Percentiles rank a stretch among this genome's conserved stretches.
Conservation (phyloP, 1,284 basidiomycete genomes). For the Apiotrichum laibachii region DNA sequence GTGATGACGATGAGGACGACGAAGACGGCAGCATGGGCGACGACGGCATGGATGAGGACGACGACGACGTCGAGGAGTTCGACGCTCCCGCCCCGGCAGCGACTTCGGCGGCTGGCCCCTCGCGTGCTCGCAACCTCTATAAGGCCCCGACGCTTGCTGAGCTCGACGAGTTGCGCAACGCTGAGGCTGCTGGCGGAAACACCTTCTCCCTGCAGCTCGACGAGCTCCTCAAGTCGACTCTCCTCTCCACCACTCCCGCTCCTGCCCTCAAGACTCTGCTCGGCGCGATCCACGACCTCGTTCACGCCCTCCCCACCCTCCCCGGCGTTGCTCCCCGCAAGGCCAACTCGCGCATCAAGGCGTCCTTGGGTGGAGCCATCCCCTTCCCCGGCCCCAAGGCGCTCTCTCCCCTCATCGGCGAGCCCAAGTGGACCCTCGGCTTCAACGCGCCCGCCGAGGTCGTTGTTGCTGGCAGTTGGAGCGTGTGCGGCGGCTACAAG, state of each 20-base stretch:
- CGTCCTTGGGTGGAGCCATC: conserved; percentile 51
- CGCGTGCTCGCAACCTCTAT: conserved; percentile 46
- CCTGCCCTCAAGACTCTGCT: conserved; percentile 65
- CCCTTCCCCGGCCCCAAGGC: conserved; percentile 58
- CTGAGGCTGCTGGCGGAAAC: conserved; percentile 36
- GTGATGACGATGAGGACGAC: conserved; percentile 24
- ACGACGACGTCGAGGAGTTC: conserved; percentile 38
- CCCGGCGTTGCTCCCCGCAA: conserved; percentile 61
- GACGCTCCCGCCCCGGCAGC: conserved; percentile 32
- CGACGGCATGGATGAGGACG: conserved; percentile 40
- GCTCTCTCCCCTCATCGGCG: conserved; percentile 64
- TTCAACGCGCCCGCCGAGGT: conserved; percentile 56
- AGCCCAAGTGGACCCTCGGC: conserved; percentile 68
- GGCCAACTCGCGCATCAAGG: conserved; percentile 62
- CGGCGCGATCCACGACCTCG: conserved; percentile 70
- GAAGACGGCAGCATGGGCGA: conserved; percentile 19
- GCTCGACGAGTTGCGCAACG: conserved; percentile 56
- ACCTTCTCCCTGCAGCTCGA: conserved; percentile 57
- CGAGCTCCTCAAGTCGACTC: conserved; percentile 74
- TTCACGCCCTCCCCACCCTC: conserved; percentile 57
- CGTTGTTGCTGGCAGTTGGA: conserved; percentile 54
- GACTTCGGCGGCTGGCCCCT: conserved; percentile 31
- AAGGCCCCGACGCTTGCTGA: conserved; percentile 60
- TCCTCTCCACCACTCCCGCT: conserved; percentile 57
- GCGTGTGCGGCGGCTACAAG: conserved; percentile 61